Percentiles rank a stretch among this genome's conserved stretches.
Conservation (phyloP, 73 alveolate species). For the Urostyla sp. region DNA sequence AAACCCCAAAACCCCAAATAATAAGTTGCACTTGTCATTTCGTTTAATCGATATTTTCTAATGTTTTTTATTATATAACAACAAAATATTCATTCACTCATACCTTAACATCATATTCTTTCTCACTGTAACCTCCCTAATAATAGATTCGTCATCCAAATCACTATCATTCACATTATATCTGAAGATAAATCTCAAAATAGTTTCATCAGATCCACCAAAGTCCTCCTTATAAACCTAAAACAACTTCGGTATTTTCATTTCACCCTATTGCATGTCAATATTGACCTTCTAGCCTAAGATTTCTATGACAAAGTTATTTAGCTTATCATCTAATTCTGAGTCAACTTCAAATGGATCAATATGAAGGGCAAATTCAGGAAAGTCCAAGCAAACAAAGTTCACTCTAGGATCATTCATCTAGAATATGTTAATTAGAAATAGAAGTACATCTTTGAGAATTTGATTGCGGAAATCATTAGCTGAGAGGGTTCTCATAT, state of each 20-base stretch:
- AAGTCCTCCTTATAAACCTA: constrained; percentile 65
- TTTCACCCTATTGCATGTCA: constrained; percentile 49
- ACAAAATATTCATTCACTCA: constrained; percentile 9
- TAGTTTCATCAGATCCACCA: constrained; percentile 26
- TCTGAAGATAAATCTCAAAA: constrained; percentile 59
- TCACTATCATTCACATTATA: constrained; percentile 31
- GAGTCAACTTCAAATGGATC: constrained; percentile 8
- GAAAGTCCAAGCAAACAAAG: constrained; percentile 62
- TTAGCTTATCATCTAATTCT: constrained; percentile 35
- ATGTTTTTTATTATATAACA: too few relatives aligned
- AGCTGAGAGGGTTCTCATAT: constrained; percentile 18
- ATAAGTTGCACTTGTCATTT: too few relatives aligned
- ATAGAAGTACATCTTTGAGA: constrained; percentile 5
- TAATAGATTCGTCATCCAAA: neutral
- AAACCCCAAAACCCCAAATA: too few relatives aligned
- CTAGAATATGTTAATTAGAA: neutral
- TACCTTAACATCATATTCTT: constrained; percentile 28
- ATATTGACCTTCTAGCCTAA: constrained; percentile 63
- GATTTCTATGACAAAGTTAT: constrained; percentile 51
- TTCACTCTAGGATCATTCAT: constrained; percentile 48
- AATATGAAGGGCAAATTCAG: constrained; percentile 26
- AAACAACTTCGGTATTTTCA: constrained; percentile 66
- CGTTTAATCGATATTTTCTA: too few relatives aligned
- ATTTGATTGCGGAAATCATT: constrained; percentile 37
- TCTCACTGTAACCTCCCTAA: constrained; percentile 12